phyloP scores from a whole-genome alignment of 495 filamentous ascomycete species.

The Podospora anserina region DNA sequence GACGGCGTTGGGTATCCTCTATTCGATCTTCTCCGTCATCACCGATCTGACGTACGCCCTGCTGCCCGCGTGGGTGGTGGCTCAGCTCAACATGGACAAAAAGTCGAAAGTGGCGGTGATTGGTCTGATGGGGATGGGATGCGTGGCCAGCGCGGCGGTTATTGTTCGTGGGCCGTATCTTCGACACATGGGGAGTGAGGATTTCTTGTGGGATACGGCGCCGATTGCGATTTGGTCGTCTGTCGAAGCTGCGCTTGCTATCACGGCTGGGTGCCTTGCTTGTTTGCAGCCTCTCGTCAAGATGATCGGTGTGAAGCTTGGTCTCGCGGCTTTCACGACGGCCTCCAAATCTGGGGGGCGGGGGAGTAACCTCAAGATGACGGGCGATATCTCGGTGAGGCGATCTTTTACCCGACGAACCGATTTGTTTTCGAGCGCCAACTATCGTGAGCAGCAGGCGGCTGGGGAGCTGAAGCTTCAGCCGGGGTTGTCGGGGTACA shows the following conservation, averaged over 20 bases:
- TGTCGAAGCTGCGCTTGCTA: conserved; percentile 32
- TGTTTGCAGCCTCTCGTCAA: conserved; percentile 33
- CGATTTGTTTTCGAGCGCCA: not conserved
- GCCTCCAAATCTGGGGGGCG: not conserved
- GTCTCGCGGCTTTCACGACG: not conserved
- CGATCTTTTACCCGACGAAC: conserved; percentile 1
- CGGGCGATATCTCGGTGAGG: not conserved
- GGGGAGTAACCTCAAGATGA: not conserved
- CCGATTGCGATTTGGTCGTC: conserved; percentile 36
- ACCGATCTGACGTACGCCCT: conserved; percentile 35
- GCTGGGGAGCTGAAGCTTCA: conserved; percentile 7
- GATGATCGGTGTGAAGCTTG: conserved; percentile 2
- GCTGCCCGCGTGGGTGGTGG: conserved; percentile 35
- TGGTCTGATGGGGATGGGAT: conserved; percentile 23
- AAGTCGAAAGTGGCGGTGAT: conserved; percentile 23
- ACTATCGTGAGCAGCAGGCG: not conserved
- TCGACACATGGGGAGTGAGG: conserved; percentile 15
- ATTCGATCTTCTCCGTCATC: conserved; percentile 28
- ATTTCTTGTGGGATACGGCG: conserved; percentile 29
- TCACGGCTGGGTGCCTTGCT: conserved; percentile 32
- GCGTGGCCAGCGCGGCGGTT: conserved; percentile 31
- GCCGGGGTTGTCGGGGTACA: not conserved
- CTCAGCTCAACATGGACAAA: conserved; percentile 27
- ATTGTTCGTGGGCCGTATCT: conserved; percentile 29
- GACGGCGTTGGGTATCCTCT: conserved; percentile 26